phyloP scores from a whole-genome alignment of 306 rosid genomes.

The Purshia tridentata region DNA sequence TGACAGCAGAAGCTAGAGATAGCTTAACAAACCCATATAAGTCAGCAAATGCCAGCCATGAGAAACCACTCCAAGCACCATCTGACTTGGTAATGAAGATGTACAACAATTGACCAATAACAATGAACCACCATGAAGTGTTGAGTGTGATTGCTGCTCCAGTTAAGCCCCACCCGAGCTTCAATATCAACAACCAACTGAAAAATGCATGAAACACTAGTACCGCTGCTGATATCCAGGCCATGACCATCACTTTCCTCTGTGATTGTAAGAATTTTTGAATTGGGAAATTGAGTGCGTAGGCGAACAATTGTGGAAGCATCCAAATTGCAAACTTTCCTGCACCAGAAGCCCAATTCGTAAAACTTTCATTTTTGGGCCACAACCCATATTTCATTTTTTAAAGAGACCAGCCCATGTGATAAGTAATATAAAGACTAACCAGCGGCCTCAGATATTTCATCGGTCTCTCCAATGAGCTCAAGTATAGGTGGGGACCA shows the following conservation, averaged over 20 bases:
- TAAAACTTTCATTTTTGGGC: not conserved
- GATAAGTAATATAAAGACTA: conserved; percentile 8
- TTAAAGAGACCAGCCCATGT: not conserved
- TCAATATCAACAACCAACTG: conserved; percentile 64
- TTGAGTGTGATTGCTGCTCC: conserved; percentile 72
- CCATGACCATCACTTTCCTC: conserved; percentile 60
- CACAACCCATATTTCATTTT: too few relatives aligned
- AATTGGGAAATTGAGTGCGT: conserved; percentile 65
- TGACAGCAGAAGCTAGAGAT: conserved; percentile 75
- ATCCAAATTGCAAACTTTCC: conserved; percentile 65
- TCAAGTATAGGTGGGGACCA: conserved; percentile 69
- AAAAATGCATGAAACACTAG: conserved; percentile 46
- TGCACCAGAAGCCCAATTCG: conserved; percentile 14
- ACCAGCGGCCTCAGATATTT: conserved; percentile 70
- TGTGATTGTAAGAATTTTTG: conserved; percentile 78
- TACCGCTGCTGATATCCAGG: conserved; percentile 44
- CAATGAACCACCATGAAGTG: conserved; percentile 66
- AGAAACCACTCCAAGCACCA: conserved; percentile 83
- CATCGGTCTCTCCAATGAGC: conserved; percentile 49
- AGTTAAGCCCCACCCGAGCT: conserved; percentile 53
- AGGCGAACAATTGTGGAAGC: conserved; percentile 79
- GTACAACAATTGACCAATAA: conserved; percentile 44
- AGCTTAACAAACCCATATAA: conserved; percentile 64
- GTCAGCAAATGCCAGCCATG: conserved; percentile 66
- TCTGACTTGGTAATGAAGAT: conserved; percentile 64